These are phyloP conservation scores for Bipolaris sorokiniana DNA, from an alignment of 2,329 filamentous ascomycete species.

Conservation along the genomic window DNA sequence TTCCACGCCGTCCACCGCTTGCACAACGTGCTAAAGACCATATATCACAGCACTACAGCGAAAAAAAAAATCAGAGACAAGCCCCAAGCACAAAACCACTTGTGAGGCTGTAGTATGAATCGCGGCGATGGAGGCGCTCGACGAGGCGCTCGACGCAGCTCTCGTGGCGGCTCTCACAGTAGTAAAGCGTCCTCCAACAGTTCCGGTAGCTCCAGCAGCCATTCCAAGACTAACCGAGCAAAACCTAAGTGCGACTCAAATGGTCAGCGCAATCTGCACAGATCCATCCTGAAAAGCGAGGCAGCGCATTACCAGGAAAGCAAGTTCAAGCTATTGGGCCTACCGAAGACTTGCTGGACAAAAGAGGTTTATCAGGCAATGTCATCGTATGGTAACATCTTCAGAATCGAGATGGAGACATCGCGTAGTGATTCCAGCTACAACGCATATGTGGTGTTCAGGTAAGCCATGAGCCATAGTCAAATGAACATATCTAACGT, in stretches of 20 bases:
- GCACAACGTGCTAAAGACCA: neutral
- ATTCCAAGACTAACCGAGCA: constrained; percentile 7
- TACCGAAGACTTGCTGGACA: constrained; percentile 28
- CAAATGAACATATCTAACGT: neutral
- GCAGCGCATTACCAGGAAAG: constrained; percentile 24
- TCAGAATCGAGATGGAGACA: constrained; percentile 36
- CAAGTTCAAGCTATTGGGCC: constrained; percentile 27
- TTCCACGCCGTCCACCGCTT: neutral
- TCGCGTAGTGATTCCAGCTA: constrained; percentile 6
- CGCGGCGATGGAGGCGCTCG: constrained; percentile 6
- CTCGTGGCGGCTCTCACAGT: constrained; percentile 11
- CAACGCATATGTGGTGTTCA: constrained; percentile 33
- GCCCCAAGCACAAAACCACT: constrained; percentile 3
- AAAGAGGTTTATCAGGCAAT: constrained; percentile 32
- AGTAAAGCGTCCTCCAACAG: constrained; percentile 22
- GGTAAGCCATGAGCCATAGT: constrained; percentile 17
- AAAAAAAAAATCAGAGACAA: constrained; percentile 12
- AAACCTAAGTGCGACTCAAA: constrained; percentile 7
- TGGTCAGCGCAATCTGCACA: constrained; percentile 1
- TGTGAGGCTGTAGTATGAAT: constrained; percentile 18
- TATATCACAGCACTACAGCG: neutral
- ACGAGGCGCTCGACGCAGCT: constrained; percentile 12
- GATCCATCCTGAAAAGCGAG: constrained; percentile 4
- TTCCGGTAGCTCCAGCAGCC: constrained; percentile 22
- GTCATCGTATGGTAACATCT: constrained; percentile 34